These are phyloP conservation scores for Phytophthora uliginosa DNA, from an alignment of 352 stramenopile genomes.

Conservation along the genomic window DNA sequence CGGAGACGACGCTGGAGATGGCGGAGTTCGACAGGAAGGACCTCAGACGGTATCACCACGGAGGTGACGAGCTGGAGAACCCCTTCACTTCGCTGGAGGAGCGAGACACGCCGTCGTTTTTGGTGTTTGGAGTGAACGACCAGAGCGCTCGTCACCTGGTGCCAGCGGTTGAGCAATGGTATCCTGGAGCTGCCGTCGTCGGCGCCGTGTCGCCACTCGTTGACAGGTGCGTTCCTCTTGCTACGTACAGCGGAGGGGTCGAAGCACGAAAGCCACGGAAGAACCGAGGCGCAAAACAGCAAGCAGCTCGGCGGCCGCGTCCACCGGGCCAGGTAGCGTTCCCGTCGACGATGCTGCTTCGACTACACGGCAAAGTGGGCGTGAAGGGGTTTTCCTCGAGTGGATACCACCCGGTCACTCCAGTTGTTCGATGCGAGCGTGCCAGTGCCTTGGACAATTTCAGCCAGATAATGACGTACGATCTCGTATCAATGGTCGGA, in stretches of 20 bases:
- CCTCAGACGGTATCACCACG: conserved; percentile 51
- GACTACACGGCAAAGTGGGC: conserved; percentile 47
- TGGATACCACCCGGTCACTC: conserved; percentile 54
- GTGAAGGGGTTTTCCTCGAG: conserved; percentile 51
- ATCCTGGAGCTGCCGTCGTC: conserved; percentile 46
- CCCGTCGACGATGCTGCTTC: conserved; percentile 56
- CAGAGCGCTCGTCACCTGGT: conserved; percentile 58
- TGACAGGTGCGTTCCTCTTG: conserved; percentile 51
- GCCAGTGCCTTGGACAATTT: conserved; percentile 7
- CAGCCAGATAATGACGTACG: conserved; percentile 29
- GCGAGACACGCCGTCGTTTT: conserved; percentile 43
- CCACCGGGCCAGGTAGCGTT: conserved; percentile 32
- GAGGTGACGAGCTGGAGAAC: conserved; percentile 35
- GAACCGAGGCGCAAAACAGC: conserved; percentile 11
- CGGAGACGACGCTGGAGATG: conserved; percentile 52
- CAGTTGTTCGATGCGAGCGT: conserved; percentile 48
- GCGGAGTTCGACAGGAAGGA: conserved; percentile 64
- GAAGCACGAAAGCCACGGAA: conserved; percentile 12
- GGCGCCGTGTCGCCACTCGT: conserved; percentile 53
- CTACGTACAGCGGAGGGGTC: conserved; percentile 20
- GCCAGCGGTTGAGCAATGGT: conserved; percentile 42
- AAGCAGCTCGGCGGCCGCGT: conserved; percentile 12
- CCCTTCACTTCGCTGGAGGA: conserved; percentile 36
- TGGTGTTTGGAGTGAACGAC: conserved; percentile 68
- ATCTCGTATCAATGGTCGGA: conserved; percentile 27